Base-by-base conservation (phyloP, 2,329 filamentous ascomycete species). In the Venturia effusa region DNA sequence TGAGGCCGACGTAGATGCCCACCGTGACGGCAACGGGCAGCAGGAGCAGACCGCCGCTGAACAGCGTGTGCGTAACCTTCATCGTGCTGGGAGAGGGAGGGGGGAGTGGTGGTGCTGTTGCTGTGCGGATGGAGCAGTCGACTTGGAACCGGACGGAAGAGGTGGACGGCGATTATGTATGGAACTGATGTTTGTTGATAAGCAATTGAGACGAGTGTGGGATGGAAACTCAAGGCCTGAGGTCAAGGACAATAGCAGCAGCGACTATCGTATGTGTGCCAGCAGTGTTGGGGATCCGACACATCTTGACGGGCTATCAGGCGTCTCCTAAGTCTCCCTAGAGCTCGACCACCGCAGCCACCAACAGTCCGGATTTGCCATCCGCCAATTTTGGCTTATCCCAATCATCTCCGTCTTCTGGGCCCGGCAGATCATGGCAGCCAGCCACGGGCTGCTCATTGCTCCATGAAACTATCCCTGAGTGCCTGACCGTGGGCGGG, bases 1-100 rank as follows among this genome's bases (percentile, higher is more conserved):
- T 55, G 43, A 66, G 32, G 24, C 64, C 64, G 27, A 66, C 22
- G 64, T 65, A 66, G 24, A 65, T 61, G 34, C 63, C 64, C 22
- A 66, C 57, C 11, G 64, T 66, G 34, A 66, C 48, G n/a, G 59
- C 63, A 24, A 62, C 22, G 15, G 64, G 64, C 7, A 66, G 32
- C 4, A 39, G 4, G 39, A 66, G 43, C 30, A 66, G 48, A 19
- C 27, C 32, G 34, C 51, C 64, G 57, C 64, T 66, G 41, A 66
- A 37, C 1, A 66, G 37, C 13, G 64, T 37, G 54, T 61, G 62
- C n/a, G 61, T 45, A 24, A 55, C 13, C 37, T 41, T 32, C 61
- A 63, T 63, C 2, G 3, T 39, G 45, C 30, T 6, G 19, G 27
- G 48, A 27, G 48, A 32, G 48, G 27, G 13, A 22, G 22, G 30